These are phyloP conservation scores for Leccinum ochraceum DNA, from an alignment of 768 basidiomycete species.

Conservation along the genomic window DNA sequence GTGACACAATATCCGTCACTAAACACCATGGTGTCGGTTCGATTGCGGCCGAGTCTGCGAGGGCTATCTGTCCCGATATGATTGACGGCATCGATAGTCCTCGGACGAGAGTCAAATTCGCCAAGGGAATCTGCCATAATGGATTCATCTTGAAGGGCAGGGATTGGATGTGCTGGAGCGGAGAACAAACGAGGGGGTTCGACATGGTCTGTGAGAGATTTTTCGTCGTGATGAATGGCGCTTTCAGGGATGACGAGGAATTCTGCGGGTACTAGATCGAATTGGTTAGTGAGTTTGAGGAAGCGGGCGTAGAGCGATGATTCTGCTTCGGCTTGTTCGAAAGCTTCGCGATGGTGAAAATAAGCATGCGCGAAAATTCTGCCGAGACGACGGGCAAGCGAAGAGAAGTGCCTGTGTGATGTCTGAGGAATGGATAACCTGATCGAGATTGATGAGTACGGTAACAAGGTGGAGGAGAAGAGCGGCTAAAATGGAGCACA, in stretches of 20 bases:
- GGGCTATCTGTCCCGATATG: conserved; percentile 39
- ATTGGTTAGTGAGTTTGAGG: conserved; percentile 76
- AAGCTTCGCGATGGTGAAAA: conserved; percentile 90
- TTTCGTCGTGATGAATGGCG: conserved; percentile 33
- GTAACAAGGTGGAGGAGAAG: conserved; percentile 22
- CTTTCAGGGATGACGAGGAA: conserved; percentile 78
- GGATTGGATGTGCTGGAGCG: conserved; percentile 39
- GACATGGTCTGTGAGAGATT: conserved; percentile 31
- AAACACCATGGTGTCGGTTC: conserved; percentile 78
- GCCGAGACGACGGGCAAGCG: conserved; percentile 86
- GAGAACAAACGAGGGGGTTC: conserved; percentile 42
- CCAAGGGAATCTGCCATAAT: conserved; percentile 7
- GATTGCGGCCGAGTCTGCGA: conserved; percentile 49
- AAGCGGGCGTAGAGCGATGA: conserved; percentile 90
- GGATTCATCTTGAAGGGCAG: conserved; percentile 13
- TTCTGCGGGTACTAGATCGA: conserved; percentile 78
- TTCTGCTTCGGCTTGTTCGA: conserved; percentile 89
- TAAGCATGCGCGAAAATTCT: conserved; percentile 97
- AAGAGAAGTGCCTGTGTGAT: conserved; percentile 86
- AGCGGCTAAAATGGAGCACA: conserved; percentile 17
- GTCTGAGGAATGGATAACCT: conserved; percentile 81
- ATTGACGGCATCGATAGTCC: conserved; percentile 16
- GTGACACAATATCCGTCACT: conserved; percentile 43
- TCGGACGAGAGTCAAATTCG: conserved; percentile 20
- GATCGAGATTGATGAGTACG: conserved; percentile 19